These are phyloP conservation scores for Xylaria sp. DNA, from an alignment of 2,329 filamentous ascomycete genomes.

Conservation along the genomic window DNA sequence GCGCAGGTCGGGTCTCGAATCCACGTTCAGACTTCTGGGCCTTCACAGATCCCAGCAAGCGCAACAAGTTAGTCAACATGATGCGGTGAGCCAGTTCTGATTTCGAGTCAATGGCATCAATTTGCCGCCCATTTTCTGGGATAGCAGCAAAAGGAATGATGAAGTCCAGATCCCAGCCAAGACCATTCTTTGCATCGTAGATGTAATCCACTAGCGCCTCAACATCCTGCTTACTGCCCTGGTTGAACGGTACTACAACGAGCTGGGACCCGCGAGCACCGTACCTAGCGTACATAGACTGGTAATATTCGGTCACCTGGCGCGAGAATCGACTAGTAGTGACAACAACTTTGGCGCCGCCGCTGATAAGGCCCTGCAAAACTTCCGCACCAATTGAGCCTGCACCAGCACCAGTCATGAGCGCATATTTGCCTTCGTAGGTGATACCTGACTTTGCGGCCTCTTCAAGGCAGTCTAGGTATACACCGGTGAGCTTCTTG, in stretches of 20 bases:
- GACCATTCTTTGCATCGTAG: slow-evolving; percentile 92
- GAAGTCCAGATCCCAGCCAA: slow-evolving; percentile 97
- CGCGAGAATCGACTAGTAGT: slow-evolving; percentile 96
- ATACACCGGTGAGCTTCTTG: slow-evolving; percentile 94
- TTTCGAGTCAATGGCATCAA: slow-evolving; percentile 94
- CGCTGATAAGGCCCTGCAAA: slow-evolving; percentile 91
- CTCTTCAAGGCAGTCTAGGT: slow-evolving; percentile 89
- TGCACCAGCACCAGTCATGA: slow-evolving; percentile 98
- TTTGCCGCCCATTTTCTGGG: slow-evolving; percentile 95
- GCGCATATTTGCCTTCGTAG: slow-evolving; percentile 91
- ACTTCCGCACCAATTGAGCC: slow-evolving; percentile 98
- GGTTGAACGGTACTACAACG: slow-evolving; percentile 98
- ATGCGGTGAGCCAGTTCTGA: slow-evolving; percentile 98
- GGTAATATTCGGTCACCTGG: slow-evolving; percentile 98
- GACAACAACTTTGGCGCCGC: slow-evolving; percentile 94
- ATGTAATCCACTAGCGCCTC: slow-evolving; percentile 95
- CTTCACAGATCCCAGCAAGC: slow-evolving; percentile 90
- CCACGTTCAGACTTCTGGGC: slow-evolving; percentile 83
- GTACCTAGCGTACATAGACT: slow-evolving; percentile 95
- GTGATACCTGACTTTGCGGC: slow-evolving; percentile 86
- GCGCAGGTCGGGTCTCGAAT: slow-evolving; percentile 93
- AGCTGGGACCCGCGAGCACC: slow-evolving; percentile 94
- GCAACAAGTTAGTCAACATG: slow-evolving; percentile 96
- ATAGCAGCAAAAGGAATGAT: slow-evolving; percentile 97
- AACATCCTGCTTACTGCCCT: slow-evolving; percentile 97